These are phyloP conservation scores for Antitrichia curtipendula DNA, from an alignment of 225 moss, liverwort and hornwort species.

Conservation along the genomic window DNA sequence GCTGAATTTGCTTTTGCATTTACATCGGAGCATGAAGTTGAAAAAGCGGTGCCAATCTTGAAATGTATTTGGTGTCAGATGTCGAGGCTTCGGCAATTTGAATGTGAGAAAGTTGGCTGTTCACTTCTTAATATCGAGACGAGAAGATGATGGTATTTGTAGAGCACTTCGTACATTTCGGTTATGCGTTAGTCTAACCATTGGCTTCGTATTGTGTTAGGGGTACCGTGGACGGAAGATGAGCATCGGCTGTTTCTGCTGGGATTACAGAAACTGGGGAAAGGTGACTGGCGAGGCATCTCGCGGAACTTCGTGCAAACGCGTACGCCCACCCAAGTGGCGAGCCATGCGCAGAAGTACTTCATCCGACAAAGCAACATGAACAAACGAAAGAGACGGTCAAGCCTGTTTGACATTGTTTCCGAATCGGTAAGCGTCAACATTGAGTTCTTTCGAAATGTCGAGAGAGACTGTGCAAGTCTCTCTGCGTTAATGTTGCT, in stretches of 20 bases:
- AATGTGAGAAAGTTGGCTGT: not conserved
- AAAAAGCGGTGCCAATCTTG: not conserved
- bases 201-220: slow-evolving; percentile 9
- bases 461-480: not conserved
- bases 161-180: not conserved
- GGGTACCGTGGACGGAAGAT: slow-evolving; percentile 98
- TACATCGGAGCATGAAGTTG: not conserved
- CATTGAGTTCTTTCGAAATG: not conserved
- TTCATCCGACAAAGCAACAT: slow-evolving; percentile 66
- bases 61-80: not conserved
- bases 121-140: not conserved
- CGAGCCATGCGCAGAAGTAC: slow-evolving; percentile 80
- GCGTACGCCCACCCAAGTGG: slow-evolving; percentile 75
- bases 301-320: slow-evolving; percentile 73
- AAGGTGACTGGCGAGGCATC: slow-evolving; percentile 82
- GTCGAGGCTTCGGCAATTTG: not conserved
- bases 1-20: not conserved
- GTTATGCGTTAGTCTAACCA: not conserved
- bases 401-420: slow-evolving; percentile 54
- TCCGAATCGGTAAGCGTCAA: slow-evolving; percentile 54
- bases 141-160: not conserved
- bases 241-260: slow-evolving; percentile 80
- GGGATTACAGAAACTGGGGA: slow-evolving; percentile 68
- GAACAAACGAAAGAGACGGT: slow-evolving; percentile 75
- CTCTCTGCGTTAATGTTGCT: not conserved